These are phyloP conservation scores for Aspergillus ellipticus DNA, from an alignment of 495 filamentous ascomycete species.

Conservation along the genomic window DNA sequence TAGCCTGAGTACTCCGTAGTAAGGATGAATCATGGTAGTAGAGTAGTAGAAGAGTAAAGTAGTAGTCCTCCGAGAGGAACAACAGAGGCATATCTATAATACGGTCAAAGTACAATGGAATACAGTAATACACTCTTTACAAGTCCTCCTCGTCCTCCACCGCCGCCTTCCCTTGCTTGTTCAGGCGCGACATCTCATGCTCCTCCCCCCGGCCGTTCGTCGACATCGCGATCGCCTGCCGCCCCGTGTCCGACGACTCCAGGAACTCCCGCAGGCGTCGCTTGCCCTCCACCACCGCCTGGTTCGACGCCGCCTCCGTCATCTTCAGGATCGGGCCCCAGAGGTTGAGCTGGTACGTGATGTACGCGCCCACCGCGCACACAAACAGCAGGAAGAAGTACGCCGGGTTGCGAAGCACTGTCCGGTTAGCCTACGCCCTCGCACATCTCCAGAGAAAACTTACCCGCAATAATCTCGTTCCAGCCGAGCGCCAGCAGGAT, in stretches of 20 bases:
- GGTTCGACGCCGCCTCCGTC: conserved; percentile 79
- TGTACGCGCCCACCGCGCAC: conserved; percentile 68
- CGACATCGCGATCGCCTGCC: conserved; percentile 75
- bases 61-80: neutral
- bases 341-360: conserved; percentile 89
- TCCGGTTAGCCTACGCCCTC: neutral
- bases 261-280: conserved; percentile 83
- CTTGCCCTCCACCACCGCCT: conserved; percentile 86
- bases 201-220: conserved; percentile 30
- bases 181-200: conserved; percentile 46
- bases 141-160: conserved; percentile 40
- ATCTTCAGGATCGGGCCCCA: conserved; percentile 95
- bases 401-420: conserved; percentile 86
- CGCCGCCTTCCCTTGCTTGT: conserved; percentile 26
- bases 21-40: too few relatives aligned
- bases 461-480: conserved; percentile 94
- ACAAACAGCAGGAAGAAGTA: conserved; percentile 88
- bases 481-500: conserved; percentile 85
- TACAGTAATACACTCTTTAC: conserved; percentile 21
- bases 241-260: conserved; percentile 71
- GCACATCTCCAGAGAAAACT: conserved; percentile 22
- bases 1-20: too few relatives aligned
- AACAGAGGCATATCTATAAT: neutral
- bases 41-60: neutral
- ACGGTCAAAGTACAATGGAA: conserved; percentile 16